A percentile compares a stretch with the other conserved stretches of the same genome.
Evolutionary conservation across 495 filamentous ascomycete species (phyloP).

Genomic region (Penicillium tannophilum): DNA sequence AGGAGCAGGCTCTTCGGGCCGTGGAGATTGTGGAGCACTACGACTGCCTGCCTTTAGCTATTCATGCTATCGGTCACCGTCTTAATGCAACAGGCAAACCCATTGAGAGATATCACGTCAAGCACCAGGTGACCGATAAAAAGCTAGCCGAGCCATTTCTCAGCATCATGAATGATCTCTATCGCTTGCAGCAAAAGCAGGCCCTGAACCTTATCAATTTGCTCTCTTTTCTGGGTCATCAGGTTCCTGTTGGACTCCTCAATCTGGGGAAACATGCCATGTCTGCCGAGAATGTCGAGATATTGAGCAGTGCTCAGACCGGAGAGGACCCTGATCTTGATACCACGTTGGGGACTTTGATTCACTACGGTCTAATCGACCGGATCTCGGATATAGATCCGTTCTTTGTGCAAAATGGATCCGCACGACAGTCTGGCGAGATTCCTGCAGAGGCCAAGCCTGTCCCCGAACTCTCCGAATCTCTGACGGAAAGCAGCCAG

Average conservation of each 20-base stretch:
- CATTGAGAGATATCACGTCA: constrained; percentile 65
- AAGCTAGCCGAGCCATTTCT: constrained; percentile 71
- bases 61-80: constrained; percentile 75
- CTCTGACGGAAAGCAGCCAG: constrained; percentile 52
- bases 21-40: constrained; percentile 69
- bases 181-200: constrained; percentile 56
- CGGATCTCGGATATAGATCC: constrained; percentile 45
- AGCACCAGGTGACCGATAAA: constrained; percentile 66
- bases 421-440: constrained; percentile 26
- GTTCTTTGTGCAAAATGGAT: constrained; percentile 42
- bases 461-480: constrained; percentile 37
- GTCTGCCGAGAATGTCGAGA: constrained; percentile 51
- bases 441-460: constrained; percentile 23
- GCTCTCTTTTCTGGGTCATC: constrained; percentile 73
- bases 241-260: constrained; percentile 76
- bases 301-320: constrained; percentile 42
- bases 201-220: constrained; percentile 74
- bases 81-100: constrained; percentile 72
- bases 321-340: constrained; percentile 65
- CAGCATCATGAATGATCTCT: constrained; percentile 70
- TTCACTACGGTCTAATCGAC: constrained; percentile 71
- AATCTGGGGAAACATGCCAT: constrained; percentile 62
- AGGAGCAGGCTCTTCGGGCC: constrained; percentile 60
- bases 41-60: constrained; percentile 73
- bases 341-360: constrained; percentile 67